Evolutionary conservation across 1,284 basidiomycete species (phyloP), one percentile per base, ranked within the genome.

Genomic region (Ganoderma lingzhi): DNA sequence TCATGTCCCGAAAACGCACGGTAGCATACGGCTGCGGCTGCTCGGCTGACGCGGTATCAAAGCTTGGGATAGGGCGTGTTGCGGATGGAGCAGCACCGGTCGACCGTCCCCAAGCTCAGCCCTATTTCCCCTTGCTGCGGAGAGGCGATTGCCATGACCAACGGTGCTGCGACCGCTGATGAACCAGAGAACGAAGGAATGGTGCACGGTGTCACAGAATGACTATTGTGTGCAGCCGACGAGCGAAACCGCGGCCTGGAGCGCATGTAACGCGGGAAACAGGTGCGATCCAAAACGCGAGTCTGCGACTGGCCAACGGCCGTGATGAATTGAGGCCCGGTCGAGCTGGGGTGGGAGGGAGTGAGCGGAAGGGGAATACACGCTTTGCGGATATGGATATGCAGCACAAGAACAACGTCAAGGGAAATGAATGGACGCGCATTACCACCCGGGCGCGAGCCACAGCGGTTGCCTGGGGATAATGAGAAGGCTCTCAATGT

Each of bases 371-470:
- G 35, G 56, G 15, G 56, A 35, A 19, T n/a, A 39, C 35, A 59
- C 56, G 56, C 32, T 59, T 59, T 39, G 35, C 56, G 56, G 56
- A 39, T 32, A 39, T 59, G 56, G 56, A 39, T 32, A 39, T 59
- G 56, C 35, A 23, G 55, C 55, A 58, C 14, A 30, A 39, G 56
- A 59, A 59, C 35, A 39, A 39, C 35, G 56, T 59, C 56, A 39
- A 35, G 35, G 35, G 32, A 39, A 37, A 59, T 59, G 35, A 59
- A 59, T 39, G 56, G 35, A 59, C 35, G 56, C 56, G 17, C 3
- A 59, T 59, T 59, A 39, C 56, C 35, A n/a, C 56, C 30, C 35
- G 56, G 32, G 19, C 48, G 48, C 48, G 9, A 28, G 23, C 37
- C 48, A 51, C 48, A 35, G 56, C n/a, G 19, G 56, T 37, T 59